These are phyloP conservation scores for Centrapalus pauciflorus DNA, from an alignment of 129 eudicot genomes.

Conservation along the genomic window DNA sequence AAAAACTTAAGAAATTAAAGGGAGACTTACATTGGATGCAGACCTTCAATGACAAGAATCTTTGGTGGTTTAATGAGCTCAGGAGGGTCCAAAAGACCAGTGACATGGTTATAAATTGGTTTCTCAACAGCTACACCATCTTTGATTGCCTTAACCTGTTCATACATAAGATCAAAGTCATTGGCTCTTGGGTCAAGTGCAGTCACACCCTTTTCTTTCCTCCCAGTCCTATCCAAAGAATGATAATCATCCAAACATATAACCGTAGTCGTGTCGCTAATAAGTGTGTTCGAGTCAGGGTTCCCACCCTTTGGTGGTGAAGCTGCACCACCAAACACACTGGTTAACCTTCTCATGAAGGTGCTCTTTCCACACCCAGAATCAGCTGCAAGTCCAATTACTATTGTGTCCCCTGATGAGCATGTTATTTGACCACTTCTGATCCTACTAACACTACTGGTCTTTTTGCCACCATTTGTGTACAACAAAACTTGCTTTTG, in stretches of 20 bases:
- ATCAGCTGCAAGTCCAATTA: constrained; percentile 89
- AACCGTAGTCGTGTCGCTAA: constrained; percentile 85
- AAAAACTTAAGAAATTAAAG: not conserved
- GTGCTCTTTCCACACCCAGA: constrained; percentile 94
- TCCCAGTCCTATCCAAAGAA: constrained; percentile 82
- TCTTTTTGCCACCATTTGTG: constrained; percentile 21
- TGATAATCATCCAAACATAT: constrained; percentile 89
- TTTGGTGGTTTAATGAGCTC: constrained; percentile 86
- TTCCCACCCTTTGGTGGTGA: constrained; percentile 94
- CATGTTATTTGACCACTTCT: constrained; percentile 40
- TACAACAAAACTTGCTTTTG: constrained; percentile 60
- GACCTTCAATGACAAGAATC: constrained; percentile 88
- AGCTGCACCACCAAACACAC: constrained; percentile 96
- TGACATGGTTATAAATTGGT: constrained; percentile 88
- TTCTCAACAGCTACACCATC: constrained; percentile 63
- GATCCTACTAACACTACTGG: constrained; percentile 10
- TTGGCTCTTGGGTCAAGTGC: constrained; percentile 93
- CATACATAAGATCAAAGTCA: constrained; percentile 90
- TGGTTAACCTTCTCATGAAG: constrained; percentile 86
- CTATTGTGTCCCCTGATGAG: constrained; percentile 57
- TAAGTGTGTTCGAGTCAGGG: constrained; percentile 89
- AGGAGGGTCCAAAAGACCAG: constrained; percentile 84
- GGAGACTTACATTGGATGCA: constrained; percentile 84
- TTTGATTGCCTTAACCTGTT: constrained; percentile 81
- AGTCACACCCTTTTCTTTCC: constrained; percentile 87